Evolutionary conservation across 441 rosid genomes (phyloP).

Genomic region (Omphalea diandra): DNA sequence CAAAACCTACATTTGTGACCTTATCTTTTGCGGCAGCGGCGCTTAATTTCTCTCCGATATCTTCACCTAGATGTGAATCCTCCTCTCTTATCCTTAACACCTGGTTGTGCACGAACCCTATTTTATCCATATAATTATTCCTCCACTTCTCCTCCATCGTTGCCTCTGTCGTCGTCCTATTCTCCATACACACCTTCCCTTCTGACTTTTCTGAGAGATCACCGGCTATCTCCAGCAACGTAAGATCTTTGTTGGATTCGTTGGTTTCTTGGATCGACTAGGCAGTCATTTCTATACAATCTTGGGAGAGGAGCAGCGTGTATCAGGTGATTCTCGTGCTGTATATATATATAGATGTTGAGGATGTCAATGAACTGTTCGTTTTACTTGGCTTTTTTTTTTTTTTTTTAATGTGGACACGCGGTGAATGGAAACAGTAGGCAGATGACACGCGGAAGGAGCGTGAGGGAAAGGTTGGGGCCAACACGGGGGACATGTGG

Average conservation of each 20-base stretch:
- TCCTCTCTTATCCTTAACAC: constrained; percentile 67
- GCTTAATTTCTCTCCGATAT: constrained; percentile 19
- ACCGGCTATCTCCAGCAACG: constrained; percentile 25
- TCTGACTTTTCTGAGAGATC: constrained; percentile 1
- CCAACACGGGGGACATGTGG: constrained; percentile 26
- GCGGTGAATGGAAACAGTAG: neutral
- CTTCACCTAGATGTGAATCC: constrained; percentile 54
- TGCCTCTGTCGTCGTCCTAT: constrained; percentile 51
- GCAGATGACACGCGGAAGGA: constrained; percentile 29
- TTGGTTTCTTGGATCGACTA: constrained; percentile 5
- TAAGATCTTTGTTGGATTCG: too few relatives aligned
- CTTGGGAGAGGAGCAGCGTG: neutral
- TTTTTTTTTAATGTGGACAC: neutral
- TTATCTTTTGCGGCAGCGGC: constrained; percentile 12
- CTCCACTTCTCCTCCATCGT: constrained; percentile 40
- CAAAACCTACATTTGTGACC: neutral
- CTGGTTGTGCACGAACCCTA: constrained; percentile 51
- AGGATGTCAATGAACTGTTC: constrained; percentile 12
- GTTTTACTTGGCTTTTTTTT: constrained; percentile 20
- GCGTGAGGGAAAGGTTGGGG: neutral
- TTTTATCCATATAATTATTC: constrained; percentile 19
- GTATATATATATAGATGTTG: neutral
- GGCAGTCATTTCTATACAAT: constrained; percentile 1
- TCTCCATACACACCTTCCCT: constrained; percentile 21
- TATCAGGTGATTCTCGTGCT: constrained; percentile 6